Base-by-base conservation (phyloP, 225 moss, liverwort and hornwort genomes). In the Marchantia paleacea region DNA sequence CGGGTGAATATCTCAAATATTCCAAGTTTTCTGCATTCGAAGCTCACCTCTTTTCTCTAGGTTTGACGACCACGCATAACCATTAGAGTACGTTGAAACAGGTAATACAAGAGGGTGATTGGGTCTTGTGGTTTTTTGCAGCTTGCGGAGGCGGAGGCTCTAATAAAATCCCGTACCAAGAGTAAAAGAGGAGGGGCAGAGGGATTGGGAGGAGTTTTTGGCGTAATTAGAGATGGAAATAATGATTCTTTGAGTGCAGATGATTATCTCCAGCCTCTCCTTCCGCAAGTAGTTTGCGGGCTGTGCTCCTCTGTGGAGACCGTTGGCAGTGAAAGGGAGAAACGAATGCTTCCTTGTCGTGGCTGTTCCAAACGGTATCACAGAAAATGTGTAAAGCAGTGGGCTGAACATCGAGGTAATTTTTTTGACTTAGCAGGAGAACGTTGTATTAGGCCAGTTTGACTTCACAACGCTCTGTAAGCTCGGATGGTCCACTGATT, bases 331-430 rank as follows among this genome's bases (percentile, higher is more conserved):
- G 89, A 81, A 61, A 91, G 90, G 81, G 93, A 92, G 78, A 89
- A 87, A 73, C 88, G 91, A 69, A 94, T 99, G 97, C 84, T 99
- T n/a, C 86, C 91, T 64, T 99, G 97, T 80, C 89, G 85, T 60
- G 75, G 89, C 20, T 99, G 97, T 83, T 86, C 85, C 54, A 95
- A 88, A 79, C 91, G 91, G 72, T 95, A 88, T 83, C 97, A 99
- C 82, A 89, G 93, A 31, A 95, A 93, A 80, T 99, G 97, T 75
- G 91, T 89, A 71, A 95, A 99, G 83, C 89, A 88, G 29, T 95
- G 95, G 97, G 93, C 92, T 68, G 93, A 93, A 51, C 85, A 90
- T 75, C 90, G 97, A 76, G 93, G 93, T 93, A 84, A 83, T 83
- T 64, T 67, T n/a, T 66, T 47, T n/a, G 69, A 30, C 39, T 39